Percentiles rank a stretch among this genome's conserved stretches.
Evolutionary conservation across 2,329 filamentous ascomycete genomes (phyloP).

Genomic region (Exophiala oligosperma): DNA sequence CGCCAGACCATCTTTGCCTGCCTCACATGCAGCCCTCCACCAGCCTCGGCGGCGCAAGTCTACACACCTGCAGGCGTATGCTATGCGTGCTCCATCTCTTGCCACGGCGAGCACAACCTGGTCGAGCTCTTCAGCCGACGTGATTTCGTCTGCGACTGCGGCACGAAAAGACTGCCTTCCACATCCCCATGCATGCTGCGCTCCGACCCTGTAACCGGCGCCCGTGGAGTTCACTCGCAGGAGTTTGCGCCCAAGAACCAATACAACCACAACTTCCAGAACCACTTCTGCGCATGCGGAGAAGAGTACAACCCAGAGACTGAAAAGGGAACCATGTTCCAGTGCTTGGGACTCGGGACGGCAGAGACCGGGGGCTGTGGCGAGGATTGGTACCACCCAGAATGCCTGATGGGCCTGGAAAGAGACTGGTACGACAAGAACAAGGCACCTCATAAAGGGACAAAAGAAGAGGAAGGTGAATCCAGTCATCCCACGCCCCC

Average conservation of each 20-base stretch:
- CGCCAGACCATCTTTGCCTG: slow-evolving; percentile 91
- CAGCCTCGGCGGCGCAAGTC: slow-evolving; percentile 59
- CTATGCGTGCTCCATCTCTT: slow-evolving; percentile 95
- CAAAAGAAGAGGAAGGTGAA: slow-evolving; percentile 25
- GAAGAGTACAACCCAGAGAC: slow-evolving; percentile 84
- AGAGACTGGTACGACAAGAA: slow-evolving; percentile 66
- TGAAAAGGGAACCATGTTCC: slow-evolving; percentile 97
- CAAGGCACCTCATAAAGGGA: slow-evolving; percentile 36
- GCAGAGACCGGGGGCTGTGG: slow-evolving; percentile 84
- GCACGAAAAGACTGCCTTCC: slow-evolving; percentile 74
- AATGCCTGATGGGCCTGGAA: slow-evolving; percentile 80
- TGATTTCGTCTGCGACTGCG: slow-evolving; percentile 95
- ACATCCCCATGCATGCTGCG: slow-evolving; percentile 75
- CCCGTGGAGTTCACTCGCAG: slow-evolving; percentile 78
- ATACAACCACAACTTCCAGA: slow-evolving; percentile 95
- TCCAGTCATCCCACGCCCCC: slow-evolving; percentile 66
- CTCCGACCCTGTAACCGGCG: slow-evolving; percentile 69
- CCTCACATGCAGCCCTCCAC: slow-evolving; percentile 85
- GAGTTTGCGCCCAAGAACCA: slow-evolving; percentile 70
- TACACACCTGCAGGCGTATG: slow-evolving; percentile 81
- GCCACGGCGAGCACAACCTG: slow-evolving; percentile 90
- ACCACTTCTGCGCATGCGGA: slow-evolving; percentile 85
- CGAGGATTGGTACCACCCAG: slow-evolving; percentile 97
- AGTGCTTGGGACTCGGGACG: slow-evolving; percentile 83
- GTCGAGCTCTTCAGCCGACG: slow-evolving; percentile 96